Base-by-base conservation (phyloP, 2,329 filamentous ascomycete genomes). In the Fusarium newnesense region DNA sequence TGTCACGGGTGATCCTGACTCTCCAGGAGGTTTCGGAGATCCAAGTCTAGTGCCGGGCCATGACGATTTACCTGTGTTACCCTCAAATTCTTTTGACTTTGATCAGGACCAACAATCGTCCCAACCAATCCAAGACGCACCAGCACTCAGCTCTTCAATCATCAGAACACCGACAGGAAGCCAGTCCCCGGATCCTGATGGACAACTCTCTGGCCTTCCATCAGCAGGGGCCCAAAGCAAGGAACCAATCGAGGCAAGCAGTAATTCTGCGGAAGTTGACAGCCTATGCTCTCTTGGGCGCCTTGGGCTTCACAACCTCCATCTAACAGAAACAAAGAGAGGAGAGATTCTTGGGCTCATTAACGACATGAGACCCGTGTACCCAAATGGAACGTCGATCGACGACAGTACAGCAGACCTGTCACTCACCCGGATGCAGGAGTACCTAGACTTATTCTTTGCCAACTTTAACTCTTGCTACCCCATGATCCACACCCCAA, bases 181-280 rank as follows among this genome's bases (percentile, higher is more conserved):
- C 5, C 34, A n/a, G 10, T 53, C 34, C 4, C 13, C 50, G 4
- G 5, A 12, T 2, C 9, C 7, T 2, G 8, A 13, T 9, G 3
- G 9, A 12, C 18, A n/a, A 7, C 2, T 7, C 3, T 4, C 13
- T 4, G 4, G 3, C 8, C 12, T 21, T 0, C 32, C 10, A 3
- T 7, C 9, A 28, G 9, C 34, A 21, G 34, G 2, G 1, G 1
- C 3, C 9, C 1, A 1, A 0, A 12, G 7, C 9, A 4, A 3
- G 2, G 32, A 26, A 19, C 7, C 0, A 26, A 11, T 1, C 4
- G 24, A 26, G 0, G 21, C 32, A 16, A 2, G 16, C 3, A 53
- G 32, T 3, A 12, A 6, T 5, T 21, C 34, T 6, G 5, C 13
- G 5, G 50, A 53, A 9, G 34, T 53, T 9, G 34, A 53, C 5